Conservation (phyloP, 2,329 filamentous ascomycete species). For the Fusarium nygamai region DNA sequence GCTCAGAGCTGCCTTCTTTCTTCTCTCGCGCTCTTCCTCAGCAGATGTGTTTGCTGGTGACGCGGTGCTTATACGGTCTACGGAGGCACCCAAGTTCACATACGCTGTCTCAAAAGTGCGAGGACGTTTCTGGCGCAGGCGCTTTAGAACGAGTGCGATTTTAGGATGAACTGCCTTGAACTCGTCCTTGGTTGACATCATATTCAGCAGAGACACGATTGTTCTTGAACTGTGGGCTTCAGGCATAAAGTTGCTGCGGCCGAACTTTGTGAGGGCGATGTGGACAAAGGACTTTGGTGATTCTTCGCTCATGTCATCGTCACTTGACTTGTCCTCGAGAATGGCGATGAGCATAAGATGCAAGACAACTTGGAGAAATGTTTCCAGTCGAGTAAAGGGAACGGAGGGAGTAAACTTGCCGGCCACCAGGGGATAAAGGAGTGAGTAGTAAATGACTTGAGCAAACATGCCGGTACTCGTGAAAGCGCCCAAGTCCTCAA, state of each 20-base stretch:
- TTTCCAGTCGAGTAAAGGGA: slow-evolving; percentile 84
- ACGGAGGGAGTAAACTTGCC: slow-evolving; percentile 76
- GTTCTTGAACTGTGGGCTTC: slow-evolving; percentile 67
- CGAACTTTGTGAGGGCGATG: slow-evolving; percentile 72
- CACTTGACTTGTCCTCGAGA: slow-evolving; percentile 77
- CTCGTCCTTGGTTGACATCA: slow-evolving; percentile 73
- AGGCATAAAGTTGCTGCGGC: slow-evolving; percentile 69
- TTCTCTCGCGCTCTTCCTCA: slow-evolving; percentile 80
- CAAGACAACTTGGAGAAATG: slow-evolving; percentile 89
- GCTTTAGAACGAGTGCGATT: slow-evolving; percentile 82
- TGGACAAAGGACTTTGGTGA: slow-evolving; percentile 74
- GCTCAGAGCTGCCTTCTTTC: slow-evolving; percentile 90
- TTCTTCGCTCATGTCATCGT: slow-evolving; percentile 60
- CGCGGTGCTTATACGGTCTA: slow-evolving; percentile 82
- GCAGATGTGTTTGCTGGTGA: slow-evolving; percentile 77
- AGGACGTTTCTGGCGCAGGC: slow-evolving; percentile 85
- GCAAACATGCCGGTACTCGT: slow-evolving; percentile 87
- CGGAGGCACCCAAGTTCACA: slow-evolving; percentile 69
- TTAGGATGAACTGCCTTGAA: slow-evolving; percentile 87
- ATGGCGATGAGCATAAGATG: slow-evolving; percentile 89
- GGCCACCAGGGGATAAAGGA: slow-evolving; percentile 81
- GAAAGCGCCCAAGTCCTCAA: slow-evolving; percentile 79
- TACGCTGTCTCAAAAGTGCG: slow-evolving; percentile 76
- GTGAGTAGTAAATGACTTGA: slow-evolving; percentile 87
- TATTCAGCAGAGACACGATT: slow-evolving; percentile 70